These are phyloP conservation scores for Candida dubliniensis DNA, from an alignment of 1,139 yeast genomes.

Conservation along the genomic window DNA sequence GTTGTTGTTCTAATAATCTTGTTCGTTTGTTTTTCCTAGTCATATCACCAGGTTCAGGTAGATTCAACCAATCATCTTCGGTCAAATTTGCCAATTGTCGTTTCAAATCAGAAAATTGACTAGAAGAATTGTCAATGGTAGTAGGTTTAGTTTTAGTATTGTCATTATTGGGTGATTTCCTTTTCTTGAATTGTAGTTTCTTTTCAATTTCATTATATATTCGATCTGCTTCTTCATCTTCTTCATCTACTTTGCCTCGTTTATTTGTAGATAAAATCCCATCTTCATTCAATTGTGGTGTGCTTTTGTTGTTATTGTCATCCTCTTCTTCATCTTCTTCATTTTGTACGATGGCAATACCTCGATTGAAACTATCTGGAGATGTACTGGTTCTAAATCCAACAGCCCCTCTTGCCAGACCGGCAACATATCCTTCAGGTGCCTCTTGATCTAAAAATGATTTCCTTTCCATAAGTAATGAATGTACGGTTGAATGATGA, in stretches of 20 bases:
- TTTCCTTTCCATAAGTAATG: constrained; percentile 42
- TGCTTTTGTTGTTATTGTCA: constrained; percentile 15
- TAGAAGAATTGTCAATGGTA: constrained; percentile 8
- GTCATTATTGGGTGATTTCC: constrained; percentile 13
- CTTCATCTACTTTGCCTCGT: constrained; percentile 57
- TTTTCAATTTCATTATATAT: constrained; percentile 67
- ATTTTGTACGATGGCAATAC: constrained; percentile 33
- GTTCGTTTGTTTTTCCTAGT: constrained; percentile 77
- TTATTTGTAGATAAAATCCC: constrained; percentile 20
- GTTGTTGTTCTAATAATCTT: constrained; percentile 61
- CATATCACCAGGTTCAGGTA: constrained; percentile 89
- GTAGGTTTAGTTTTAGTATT: neutral
- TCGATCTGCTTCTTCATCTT: constrained; percentile 72
- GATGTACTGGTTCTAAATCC: constrained; percentile 76
- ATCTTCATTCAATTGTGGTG: constrained; percentile 19
- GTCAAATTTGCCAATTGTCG: constrained; percentile 58
- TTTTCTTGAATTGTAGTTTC: constrained; percentile 40
- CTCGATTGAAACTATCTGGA: constrained; percentile 65
- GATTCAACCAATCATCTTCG: constrained; percentile 71
- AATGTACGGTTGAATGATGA: neutral
- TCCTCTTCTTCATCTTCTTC: constrained; percentile 27
- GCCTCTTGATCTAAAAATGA: constrained; percentile 84
- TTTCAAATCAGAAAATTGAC: constrained; percentile 52
- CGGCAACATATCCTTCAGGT: constrained; percentile 89
- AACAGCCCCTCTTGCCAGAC: constrained; percentile 92